These are phyloP conservation scores for Monosporascus sp. DNA, from an alignment of 2,329 filamentous ascomycete genomes.

Conservation along the genomic window DNA sequence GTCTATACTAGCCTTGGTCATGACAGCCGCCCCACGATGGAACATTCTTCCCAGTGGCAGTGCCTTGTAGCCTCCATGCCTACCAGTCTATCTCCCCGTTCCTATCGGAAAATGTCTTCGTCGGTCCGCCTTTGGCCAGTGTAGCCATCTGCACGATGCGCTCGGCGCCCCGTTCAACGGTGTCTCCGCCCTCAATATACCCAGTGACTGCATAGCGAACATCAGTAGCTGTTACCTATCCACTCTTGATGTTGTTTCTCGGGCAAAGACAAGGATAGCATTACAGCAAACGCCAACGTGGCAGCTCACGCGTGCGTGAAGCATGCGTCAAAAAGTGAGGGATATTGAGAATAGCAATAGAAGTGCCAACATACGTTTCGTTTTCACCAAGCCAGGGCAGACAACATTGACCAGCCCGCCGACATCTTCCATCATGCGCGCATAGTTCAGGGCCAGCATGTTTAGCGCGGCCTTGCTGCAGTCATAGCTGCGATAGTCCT, in stretches of 20 bases:
- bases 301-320: too few species aligned
- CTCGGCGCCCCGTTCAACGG: conserved; percentile 22
- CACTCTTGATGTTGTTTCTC: too few species aligned
- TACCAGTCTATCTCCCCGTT: conserved; percentile 11
- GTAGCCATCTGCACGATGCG: conserved; percentile 26
- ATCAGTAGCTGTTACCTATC: not conserved
- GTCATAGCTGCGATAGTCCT: conserved; percentile 30
- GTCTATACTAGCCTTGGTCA: too few species aligned
- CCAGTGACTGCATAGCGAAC: conserved; percentile 10
- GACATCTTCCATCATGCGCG: conserved; percentile 21
- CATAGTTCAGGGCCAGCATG: conserved; percentile 32
- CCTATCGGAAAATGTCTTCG: conserved; percentile 20
- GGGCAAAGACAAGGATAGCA: too few species aligned
- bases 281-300: too few species aligned
- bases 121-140: conserved; percentile 22
- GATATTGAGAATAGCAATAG: too few species aligned
- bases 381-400: conserved; percentile 32
- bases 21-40: too few species aligned
- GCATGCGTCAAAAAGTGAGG: too few species aligned
- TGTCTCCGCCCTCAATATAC: conserved; percentile 7
- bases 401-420: conserved; percentile 29
- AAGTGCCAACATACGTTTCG: conserved; percentile 7
- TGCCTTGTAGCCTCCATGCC: not conserved
- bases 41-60: too few species aligned
- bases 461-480: conserved; percentile 38